These are phyloP conservation scores for Zygoascus bituminiphila DNA, from an alignment of 805 yeast species.

Conservation along the genomic window DNA sequence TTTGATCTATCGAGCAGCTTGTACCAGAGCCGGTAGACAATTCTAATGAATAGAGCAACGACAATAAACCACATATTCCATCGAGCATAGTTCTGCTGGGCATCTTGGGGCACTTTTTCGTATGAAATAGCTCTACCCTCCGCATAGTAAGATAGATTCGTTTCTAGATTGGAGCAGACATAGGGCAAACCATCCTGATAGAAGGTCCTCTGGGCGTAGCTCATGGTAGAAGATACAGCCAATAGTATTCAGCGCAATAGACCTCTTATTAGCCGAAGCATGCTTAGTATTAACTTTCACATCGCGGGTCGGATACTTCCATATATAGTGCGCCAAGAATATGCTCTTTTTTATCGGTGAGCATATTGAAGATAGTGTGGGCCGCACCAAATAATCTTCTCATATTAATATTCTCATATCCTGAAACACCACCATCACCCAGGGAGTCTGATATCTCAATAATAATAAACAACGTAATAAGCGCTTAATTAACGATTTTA, in stretches of 20 bases:
- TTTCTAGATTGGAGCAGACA: neutral
- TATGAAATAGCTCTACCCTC: slow-evolving; percentile 11
- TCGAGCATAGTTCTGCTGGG: slow-evolving; percentile 8
- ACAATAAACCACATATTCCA: slow-evolving; percentile 12
- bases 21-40: slow-evolving; percentile 7
- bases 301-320: too few species aligned
- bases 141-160: neutral
- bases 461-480: too few species aligned
- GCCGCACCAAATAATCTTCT: too few species aligned
- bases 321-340: neutral
- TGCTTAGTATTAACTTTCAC: neutral
- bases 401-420: too few species aligned
- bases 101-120: slow-evolving; percentile 9
- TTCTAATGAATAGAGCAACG: slow-evolving; percentile 6
- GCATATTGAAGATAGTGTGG: too few species aligned
- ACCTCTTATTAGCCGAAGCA: neutral
- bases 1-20: slow-evolving; percentile 5
- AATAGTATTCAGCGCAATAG: neutral
- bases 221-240: neutral
- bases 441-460: too few species aligned
- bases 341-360: neutral
- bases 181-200: neutral
- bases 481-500: too few species aligned
- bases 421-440: too few species aligned
- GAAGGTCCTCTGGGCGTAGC: neutral